Base-by-base conservation (phyloP, 805 yeast species). In the Candida chauliodis region DNA sequence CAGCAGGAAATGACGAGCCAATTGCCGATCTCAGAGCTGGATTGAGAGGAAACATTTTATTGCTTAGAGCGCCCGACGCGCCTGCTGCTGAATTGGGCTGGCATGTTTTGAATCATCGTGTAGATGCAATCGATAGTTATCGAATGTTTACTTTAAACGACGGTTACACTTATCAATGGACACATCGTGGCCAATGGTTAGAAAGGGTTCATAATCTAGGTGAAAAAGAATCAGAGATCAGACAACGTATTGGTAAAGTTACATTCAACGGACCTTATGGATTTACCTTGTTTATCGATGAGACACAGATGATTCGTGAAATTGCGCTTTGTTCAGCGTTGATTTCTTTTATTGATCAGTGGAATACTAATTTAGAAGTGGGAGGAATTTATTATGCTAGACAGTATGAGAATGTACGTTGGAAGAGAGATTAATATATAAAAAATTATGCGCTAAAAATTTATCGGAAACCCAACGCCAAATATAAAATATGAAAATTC, bases 341-440 rank as follows among this genome's bases (percentile, higher is more conserved):
- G 42, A 74, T 78, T 42, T 76, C 83, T 30, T 74, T 63, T 51
- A 71, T 80, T 41, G 86, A 80, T 50, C 84, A 78, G 42, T 80
- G 86, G 86, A 79, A 76, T 50, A 78, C 84, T 17, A 63, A 65
- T 43, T 56, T 73, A 26, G 75, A 73, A 17, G 75, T 78, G 26
- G 85, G 85, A n/a, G 85, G 85, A 25, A 76, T 80, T 37, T 79
- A 78, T 55, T 70, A 67, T 44, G 75, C 80, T 9, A 66, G 73
- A 54, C 74, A 75, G 51, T 69, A 67, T 25, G 36, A 44, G 8
- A 75, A 73, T 47, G 66, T 69, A n/a, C 61, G 77, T 46, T 76
- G 80, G 80, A 76, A 75, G 54, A 61, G 80, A 48, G 80, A 74
- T 47, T 76, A 50, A 29, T 14, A 27, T 13, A 27, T 15, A 29